These are phyloP conservation scores for Diaporthe helianthi DNA, from an alignment of 2,329 filamentous ascomycete species.

Conservation along the genomic window DNA sequence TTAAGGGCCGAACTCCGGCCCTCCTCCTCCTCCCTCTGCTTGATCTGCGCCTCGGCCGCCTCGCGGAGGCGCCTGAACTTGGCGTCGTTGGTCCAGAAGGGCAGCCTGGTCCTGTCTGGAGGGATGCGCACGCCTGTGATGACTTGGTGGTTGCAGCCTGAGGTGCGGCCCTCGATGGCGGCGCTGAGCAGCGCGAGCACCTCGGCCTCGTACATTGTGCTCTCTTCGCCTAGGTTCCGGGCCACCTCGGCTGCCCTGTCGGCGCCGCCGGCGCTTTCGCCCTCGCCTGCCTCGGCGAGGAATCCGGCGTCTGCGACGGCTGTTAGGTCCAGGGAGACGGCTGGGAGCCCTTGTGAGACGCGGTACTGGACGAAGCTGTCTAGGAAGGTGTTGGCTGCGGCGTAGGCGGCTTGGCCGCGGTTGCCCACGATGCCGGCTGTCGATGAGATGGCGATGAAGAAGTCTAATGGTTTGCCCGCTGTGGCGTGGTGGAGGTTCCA, in stretches of 20 bases:
- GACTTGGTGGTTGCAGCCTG: slow-evolving; percentile 36
- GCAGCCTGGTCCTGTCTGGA: slow-evolving; percentile 41
- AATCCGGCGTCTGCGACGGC: slow-evolving; percentile 58
- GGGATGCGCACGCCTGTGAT: slow-evolving; percentile 26
- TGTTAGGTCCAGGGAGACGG: slow-evolving; percentile 58
- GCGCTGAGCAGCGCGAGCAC: slow-evolving; percentile 42
- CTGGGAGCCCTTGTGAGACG: slow-evolving; percentile 43
- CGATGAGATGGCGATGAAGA: slow-evolving; percentile 63
- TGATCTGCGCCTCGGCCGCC: slow-evolving; percentile 42
- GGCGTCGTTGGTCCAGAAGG: slow-evolving; percentile 62
- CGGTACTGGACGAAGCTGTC: slow-evolving; percentile 50
- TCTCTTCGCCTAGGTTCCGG: slow-evolving; percentile 50
- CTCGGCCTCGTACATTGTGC: slow-evolving; percentile 58
- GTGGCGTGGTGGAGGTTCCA: slow-evolving; percentile 61
- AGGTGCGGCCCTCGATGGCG: slow-evolving; percentile 39
- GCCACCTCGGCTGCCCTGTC: slow-evolving; percentile 54
- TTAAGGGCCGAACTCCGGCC: not conserved
- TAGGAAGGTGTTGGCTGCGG: slow-evolving; percentile 51
- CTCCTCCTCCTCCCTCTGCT: not conserved
- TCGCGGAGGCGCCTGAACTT: slow-evolving; percentile 60
- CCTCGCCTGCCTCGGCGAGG: slow-evolving; percentile 48
- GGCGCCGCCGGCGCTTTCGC: slow-evolving; percentile 56
- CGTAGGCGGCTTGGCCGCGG: slow-evolving; percentile 60
- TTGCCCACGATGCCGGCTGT: slow-evolving; percentile 59
- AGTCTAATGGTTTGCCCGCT: slow-evolving; percentile 49